phyloP scores from a whole-genome alignment of 2,329 filamentous ascomycete species.

The Colletotrichum orchidophilum region DNA sequence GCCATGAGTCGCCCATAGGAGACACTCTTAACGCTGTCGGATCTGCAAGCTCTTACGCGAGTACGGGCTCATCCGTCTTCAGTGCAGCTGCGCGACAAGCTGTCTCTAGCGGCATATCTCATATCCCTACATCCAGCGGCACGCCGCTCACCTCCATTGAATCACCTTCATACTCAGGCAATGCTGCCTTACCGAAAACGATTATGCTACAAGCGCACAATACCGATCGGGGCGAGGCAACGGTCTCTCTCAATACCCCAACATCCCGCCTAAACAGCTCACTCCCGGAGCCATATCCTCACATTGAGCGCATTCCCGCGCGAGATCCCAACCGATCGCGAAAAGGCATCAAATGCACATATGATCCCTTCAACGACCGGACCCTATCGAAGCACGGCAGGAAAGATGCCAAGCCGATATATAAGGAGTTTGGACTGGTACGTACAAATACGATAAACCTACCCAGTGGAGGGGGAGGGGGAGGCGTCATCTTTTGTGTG shows the following conservation, averaged over 20 bases:
- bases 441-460: conserved; percentile 59
- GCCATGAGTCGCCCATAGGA: conserved; percentile 67
- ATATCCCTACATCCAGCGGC: conserved; percentile 53
- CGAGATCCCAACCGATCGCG: conserved; percentile 64
- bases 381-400: conserved; percentile 58
- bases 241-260: conserved; percentile 39
- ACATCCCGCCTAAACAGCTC: conserved; percentile 44
- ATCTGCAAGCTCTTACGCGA: conserved; percentile 77
- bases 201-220: conserved; percentile 63
- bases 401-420: conserved; percentile 67
- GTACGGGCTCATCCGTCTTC: conserved; percentile 77
- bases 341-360: conserved; percentile 67
- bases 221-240: conserved; percentile 46
- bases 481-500: conserved; percentile 70
- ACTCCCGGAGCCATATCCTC: conserved; percentile 43
- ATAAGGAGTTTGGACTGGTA: conserved; percentile 74
- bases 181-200: conserved; percentile 60
- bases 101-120: conserved; percentile 53
- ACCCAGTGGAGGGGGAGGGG: conserved; percentile 59
- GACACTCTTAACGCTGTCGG: conserved; percentile 77
- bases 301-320: conserved; percentile 58
- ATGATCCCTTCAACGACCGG: conserved; percentile 68
- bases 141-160: conserved; percentile 63
- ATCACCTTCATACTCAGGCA: conserved; percentile 60
- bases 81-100: conserved; percentile 58